Evolutionary conservation across 495 filamentous ascomycete genomes (phyloP).

Genomic region (Annulohypoxylon stygium): DNA sequence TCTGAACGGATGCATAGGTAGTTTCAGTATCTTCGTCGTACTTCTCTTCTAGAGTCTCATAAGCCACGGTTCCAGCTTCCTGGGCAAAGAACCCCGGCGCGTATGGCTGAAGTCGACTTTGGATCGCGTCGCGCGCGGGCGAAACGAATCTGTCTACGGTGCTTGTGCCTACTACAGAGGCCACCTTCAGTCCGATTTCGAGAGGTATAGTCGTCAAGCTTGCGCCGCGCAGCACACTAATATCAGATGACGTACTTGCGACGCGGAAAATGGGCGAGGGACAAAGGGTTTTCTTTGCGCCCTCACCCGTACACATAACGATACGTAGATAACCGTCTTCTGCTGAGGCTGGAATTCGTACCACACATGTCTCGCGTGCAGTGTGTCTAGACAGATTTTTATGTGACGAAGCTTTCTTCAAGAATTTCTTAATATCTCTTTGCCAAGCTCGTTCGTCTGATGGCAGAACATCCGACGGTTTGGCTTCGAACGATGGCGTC

Average conservation of each 20-base stretch:
- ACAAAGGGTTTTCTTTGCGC: constrained; percentile 67
- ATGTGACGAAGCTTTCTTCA: constrained; percentile 61
- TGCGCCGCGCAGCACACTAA: constrained; percentile 72
- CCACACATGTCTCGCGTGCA: constrained; percentile 70
- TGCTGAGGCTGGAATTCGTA: constrained; percentile 71
- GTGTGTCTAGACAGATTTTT: constrained; percentile 60
- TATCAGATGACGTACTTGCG: constrained; percentile 69
- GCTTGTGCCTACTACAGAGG: constrained; percentile 64
- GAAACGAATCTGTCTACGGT: constrained; percentile 61
- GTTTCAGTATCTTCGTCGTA: constrained; percentile 48
- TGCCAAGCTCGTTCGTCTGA: constrained; percentile 74
- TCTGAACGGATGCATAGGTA: constrained; percentile 40
- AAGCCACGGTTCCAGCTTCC: constrained; percentile 59
- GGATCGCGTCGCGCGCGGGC: constrained; percentile 60
- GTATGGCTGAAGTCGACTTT: constrained; percentile 54
- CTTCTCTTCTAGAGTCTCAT: constrained; percentile 45
- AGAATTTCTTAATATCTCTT: constrained; percentile 71
- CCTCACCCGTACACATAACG: constrained; percentile 67
- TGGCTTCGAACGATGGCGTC: constrained; percentile 66
- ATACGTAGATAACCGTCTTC: constrained; percentile 76
- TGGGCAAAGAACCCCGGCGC: constrained; percentile 61
- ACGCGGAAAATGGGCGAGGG: constrained; percentile 74
- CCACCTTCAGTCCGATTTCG: constrained; percentile 71
- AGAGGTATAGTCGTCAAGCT: constrained; percentile 73
- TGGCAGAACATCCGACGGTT: constrained; percentile 59